A percentile compares a stretch with the other conserved stretches of the same genome.
These are phyloP conservation scores for Phylloporus sp. DNA, from an alignment of 768 basidiomycete genomes.

Conservation along the genomic window DNA sequence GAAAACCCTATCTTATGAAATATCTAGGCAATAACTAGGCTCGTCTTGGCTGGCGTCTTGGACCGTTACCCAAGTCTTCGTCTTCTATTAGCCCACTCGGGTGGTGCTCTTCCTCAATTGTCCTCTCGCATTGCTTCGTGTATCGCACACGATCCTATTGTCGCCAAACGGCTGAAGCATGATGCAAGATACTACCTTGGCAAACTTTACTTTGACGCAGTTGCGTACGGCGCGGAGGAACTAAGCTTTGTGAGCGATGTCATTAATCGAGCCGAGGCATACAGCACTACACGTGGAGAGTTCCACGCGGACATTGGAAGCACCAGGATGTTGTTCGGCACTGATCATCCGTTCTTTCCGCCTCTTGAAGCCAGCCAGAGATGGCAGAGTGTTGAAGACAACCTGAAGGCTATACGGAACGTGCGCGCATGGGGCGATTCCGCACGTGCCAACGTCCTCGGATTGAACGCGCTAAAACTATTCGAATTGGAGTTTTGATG, in stretches of 20 bases:
- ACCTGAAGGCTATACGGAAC: conserved; percentile 67
- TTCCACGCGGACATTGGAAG: conserved; percentile 41
- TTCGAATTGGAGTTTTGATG: conserved; percentile 45
- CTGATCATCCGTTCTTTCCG: conserved; percentile 90
- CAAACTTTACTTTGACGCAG: conserved; percentile 76
- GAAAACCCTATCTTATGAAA: conserved; percentile 4
- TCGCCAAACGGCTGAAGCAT: conserved; percentile 67
- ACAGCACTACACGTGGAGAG: conserved; percentile 34
- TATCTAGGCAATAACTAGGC: conserved; percentile 59
- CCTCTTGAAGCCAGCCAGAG: conserved; percentile 62
- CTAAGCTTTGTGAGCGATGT: conserved; percentile 71
- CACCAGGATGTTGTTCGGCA: conserved; percentile 70
- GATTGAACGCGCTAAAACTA: conserved; percentile 66
- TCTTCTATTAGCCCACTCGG: conserved; percentile 82
- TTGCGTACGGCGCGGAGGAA: conserved; percentile 86
- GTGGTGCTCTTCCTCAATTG: conserved; percentile 76
- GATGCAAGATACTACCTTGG: conserved; percentile 84
- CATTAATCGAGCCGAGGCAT: conserved; percentile 54
- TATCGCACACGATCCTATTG: conserved; percentile 78
- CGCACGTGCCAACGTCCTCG: conserved; percentile 59
- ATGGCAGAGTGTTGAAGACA: conserved; percentile 85
- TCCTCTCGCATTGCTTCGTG: conserved; percentile 84
- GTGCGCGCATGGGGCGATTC: conserved; percentile 39
- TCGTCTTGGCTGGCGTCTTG: conserved; percentile 76
- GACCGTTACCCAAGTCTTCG: conserved; percentile 74